Base-by-base conservation (phyloP, 768 basidiomycete genomes). In the Mycena amicta region DNA sequence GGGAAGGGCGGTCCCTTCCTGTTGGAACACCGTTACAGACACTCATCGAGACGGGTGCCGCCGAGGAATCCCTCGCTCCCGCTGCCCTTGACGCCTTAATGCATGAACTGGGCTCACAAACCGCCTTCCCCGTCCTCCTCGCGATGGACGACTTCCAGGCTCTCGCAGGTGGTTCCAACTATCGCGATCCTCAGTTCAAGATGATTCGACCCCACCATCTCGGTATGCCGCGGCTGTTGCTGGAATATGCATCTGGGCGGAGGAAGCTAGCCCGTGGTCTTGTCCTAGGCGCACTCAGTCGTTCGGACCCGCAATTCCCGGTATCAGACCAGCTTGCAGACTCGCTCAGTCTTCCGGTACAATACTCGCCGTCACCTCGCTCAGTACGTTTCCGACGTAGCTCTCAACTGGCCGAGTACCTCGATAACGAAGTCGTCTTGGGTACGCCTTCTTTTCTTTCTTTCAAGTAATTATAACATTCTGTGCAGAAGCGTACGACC, bases 101-200 rank as follows among this genome's bases (percentile, higher is more conserved):
- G 69, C 74, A 73, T 16, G 83, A 86, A 61, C 71, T 96, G 4
- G 83, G 83, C 20, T 69, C 67, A 40, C 93, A 95, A 67, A 84
- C 76, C 1, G 68, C 79, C 89, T 94, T 79, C 66, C 93, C 93
- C 0, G 89, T 96, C 2, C 69, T 97, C 5, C 74, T 95, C 28
- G 94, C 93, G 0, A 77, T 95, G 1, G 95, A 97, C 63, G 94
- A 96, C 65, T 85, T 92, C 70, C 95, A 96, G 70, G 81, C 92
- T 0, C 71, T 97, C 25, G 93, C 91, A 66, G 77, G 82, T 67
- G 74, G 77, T 46, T 84, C 89, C 0, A 67, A 74, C 26, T 95
- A 95, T 73, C 83, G 85, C 25, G 87, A 92, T 56, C 89, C 90
- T 13, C 84, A 87, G 41, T 92, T 86, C 72, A 75, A 77, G 5